Base-by-base conservation (phyloP, 2,329 filamentous ascomycete species). In the Biscogniauxia sp. region DNA sequence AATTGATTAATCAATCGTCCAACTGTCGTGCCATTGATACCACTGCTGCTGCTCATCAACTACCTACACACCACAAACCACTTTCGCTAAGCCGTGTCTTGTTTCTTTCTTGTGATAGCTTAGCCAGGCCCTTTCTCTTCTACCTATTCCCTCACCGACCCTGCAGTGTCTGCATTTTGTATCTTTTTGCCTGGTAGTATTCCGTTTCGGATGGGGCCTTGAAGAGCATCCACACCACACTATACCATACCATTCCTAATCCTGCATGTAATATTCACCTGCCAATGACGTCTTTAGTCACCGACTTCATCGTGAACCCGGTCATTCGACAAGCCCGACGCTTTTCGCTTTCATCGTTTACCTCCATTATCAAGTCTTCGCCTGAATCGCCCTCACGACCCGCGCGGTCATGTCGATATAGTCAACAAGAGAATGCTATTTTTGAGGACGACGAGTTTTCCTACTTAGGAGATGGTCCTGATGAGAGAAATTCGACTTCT, bases 261-360 rank as follows among this genome's bases (percentile, higher is more conserved):
- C 49, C 55, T 60, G 32, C 55, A 45, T 45, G 17, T 59, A 45
- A 28, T 52, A 54, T 53, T 51, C 54, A 51, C 28, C 58, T 58
- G 53, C 67, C 66, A 68, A 89, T 89, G 86, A 81, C 83, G 73
- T 86, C 82, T 67, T 77, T 88, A 69, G 85, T 89, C 57, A 83
- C 85, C 70, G 84, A 88, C 62, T 88, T 87, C 72, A 77, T 88
- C 68, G 86, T 88, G 74, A 87, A 87, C 64, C 86, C 87, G 60
- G 85, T 88, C 69, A 76, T 88, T 67, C 84, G 86, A 72, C 86
- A 88, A 75, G 86, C 86, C 69, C 84, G 85, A 64, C 84, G 85
- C 64, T 84, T 89, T 70, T 89, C 87, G 52, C 62, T 69, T 55
- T 88, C 87, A 52, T 70, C 69, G 32, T 69, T 64, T 45, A 68